Evolutionary conservation across 371 early-diverging fungal species (phyloP).

Genomic region (Umbelopsis sp.): DNA sequence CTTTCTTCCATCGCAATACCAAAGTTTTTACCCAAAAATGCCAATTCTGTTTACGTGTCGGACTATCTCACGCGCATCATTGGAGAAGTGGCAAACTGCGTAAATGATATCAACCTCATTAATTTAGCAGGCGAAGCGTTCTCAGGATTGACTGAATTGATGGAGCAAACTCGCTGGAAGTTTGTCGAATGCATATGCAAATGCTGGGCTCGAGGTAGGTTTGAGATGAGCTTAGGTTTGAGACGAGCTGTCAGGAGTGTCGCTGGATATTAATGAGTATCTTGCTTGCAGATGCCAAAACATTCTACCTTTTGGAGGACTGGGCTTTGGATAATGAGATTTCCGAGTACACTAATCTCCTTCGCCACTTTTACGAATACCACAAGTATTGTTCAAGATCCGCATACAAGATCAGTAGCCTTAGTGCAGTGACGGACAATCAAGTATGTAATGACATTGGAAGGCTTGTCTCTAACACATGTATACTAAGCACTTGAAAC

Average conservation of each 20-base stretch:
- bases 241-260: not conserved
- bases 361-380: conserved; percentile 72
- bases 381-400: conserved; percentile 73
- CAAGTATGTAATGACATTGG: not conserved
- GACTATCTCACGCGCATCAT: conserved; percentile 62
- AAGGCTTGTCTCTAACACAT: not conserved
- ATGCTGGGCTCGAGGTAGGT: conserved; percentile 63
- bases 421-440: conserved; percentile 54
- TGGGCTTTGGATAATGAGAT: conserved; percentile 82
- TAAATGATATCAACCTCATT: conserved; percentile 60
- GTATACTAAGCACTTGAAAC: too few relatives aligned
- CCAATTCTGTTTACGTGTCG: conserved; percentile 59
- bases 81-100: conserved; percentile 58
- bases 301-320: conserved; percentile 82
- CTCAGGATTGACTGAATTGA: conserved; percentile 52
- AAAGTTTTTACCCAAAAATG: conserved; percentile 46
- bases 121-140: conserved; percentile 61
- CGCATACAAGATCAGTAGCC: conserved; percentile 60
- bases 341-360: conserved; percentile 64
- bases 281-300: conserved; percentile 66
- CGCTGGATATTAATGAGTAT: conserved; percentile 25
- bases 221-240: conserved; percentile 26
- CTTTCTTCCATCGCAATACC: conserved; percentile 38
- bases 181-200: conserved; percentile 60
- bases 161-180: conserved; percentile 58